phyloP scores from a whole-genome alignment of 148 eudicot genomes.

The Persicaria tinctoria region DNA sequence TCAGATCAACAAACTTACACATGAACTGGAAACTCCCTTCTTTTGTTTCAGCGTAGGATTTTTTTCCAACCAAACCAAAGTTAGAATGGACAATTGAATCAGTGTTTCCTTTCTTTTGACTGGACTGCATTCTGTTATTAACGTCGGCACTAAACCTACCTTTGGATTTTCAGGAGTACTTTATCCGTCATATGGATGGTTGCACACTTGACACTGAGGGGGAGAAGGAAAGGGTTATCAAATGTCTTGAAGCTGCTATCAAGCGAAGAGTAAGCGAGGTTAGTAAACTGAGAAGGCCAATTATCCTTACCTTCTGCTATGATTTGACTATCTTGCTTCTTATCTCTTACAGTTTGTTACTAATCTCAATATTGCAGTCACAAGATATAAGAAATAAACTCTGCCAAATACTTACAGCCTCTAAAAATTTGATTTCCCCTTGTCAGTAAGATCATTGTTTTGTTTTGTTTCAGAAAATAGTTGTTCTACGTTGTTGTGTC shows the following conservation, averaged over 20 bases:
- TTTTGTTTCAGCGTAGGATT: too few relatives aligned
- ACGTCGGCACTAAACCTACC: background rate
- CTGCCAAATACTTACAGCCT: background rate
- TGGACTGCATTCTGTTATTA: too few relatives aligned
- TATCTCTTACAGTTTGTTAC: background rate
- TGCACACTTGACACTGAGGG: constrained; percentile 43
- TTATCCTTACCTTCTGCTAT: background rate
- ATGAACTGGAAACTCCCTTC: too few relatives aligned
- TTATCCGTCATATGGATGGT: constrained; percentile 55
- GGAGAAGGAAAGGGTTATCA: constrained; percentile 42
- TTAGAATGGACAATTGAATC: too few relatives aligned
- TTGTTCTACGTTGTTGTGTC: background rate
- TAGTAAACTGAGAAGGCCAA: background rate
- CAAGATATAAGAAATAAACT: background rate
- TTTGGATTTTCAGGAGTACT: constrained; percentile 43
- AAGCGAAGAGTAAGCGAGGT: constrained; percentile 56
- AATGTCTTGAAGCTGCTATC: constrained; percentile 55
- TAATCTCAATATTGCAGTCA: background rate
- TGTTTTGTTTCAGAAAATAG: background rate
- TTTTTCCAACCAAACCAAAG: too few relatives aligned
- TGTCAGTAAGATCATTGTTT: too few relatives aligned
- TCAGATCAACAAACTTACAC: too few relatives aligned
- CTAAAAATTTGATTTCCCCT: background rate
- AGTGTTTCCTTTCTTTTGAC: too few relatives aligned
- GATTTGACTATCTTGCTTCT: background rate